A percentile compares a stretch with the other conserved stretches of the same genome.
These are phyloP conservation scores for Chenopodium album DNA, from an alignment of 148 eudicot species.

Conservation along the genomic window DNA sequence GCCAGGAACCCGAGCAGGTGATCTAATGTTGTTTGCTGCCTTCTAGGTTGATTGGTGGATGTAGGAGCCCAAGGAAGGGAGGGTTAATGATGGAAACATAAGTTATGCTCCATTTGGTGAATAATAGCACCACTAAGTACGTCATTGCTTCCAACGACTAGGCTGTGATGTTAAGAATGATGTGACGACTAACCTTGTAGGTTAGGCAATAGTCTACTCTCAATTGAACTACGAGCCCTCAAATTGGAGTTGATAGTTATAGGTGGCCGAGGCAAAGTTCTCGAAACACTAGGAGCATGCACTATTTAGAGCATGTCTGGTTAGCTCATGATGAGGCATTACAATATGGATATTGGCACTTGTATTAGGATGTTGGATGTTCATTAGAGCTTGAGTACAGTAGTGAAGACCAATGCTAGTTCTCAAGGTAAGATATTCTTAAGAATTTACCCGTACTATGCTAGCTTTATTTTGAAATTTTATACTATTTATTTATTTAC, in stretches of 20 bases:
- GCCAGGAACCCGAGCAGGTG: neutral
- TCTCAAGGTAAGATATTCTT: neutral
- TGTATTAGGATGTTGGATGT: neutral
- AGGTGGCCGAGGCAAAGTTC: constrained; percentile 1
- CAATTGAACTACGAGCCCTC: neutral
- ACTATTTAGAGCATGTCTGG: neutral
- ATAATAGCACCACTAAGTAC: neutral
- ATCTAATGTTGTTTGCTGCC: neutral
- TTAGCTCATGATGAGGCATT: neutral
- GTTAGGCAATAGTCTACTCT: neutral
- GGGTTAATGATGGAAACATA: neutral
- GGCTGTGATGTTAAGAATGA: neutral
- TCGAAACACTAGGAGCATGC: neutral
- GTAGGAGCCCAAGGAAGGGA: neutral
- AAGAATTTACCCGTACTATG: neutral
- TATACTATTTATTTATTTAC: too few relatives aligned
- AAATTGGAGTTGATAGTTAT: neutral
- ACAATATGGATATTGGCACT: neutral
- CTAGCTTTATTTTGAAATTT: too few relatives aligned
- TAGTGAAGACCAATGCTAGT: neutral
- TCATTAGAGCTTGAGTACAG: neutral
- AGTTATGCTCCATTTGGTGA: neutral
- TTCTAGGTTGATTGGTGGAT: neutral
- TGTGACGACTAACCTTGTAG: neutral
- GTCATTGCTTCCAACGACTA: neutral